A percentile compares a stretch with the other conserved stretches of the same genome.
These are phyloP conservation scores for Arctium lappa DNA, from an alignment of 129 eudicot species.

Conservation along the genomic window DNA sequence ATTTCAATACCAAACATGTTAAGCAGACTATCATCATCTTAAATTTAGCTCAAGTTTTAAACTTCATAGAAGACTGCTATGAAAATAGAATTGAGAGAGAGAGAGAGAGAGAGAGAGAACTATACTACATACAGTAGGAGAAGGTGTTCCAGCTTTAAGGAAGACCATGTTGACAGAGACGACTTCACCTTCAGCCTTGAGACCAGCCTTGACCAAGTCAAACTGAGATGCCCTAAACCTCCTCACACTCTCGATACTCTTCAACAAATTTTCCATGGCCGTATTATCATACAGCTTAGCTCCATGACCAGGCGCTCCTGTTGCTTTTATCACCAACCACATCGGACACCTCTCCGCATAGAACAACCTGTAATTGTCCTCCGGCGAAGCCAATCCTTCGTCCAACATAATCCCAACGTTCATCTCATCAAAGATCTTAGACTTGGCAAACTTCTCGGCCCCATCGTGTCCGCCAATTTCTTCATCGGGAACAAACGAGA, in stretches of 20 bases:
- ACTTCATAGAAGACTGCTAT: too few relatives aligned
- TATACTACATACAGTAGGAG: slow-evolving; percentile 65
- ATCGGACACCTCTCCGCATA: slow-evolving; percentile 80
- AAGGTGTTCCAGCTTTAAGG: slow-evolving; percentile 89
- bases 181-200: slow-evolving; percentile 81
- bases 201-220: slow-evolving; percentile 87
- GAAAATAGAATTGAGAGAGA: neutral
- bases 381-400: slow-evolving; percentile 82
- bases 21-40: too few relatives aligned
- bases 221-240: slow-evolving; percentile 91
- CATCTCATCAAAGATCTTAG: slow-evolving; percentile 61
- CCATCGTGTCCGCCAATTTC: slow-evolving; percentile 96
- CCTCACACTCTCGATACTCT: slow-evolving; percentile 88
- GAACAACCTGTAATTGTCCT: slow-evolving; percentile 55
- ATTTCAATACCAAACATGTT: too few relatives aligned
- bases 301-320: slow-evolving; percentile 91
- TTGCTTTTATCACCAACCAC: slow-evolving; percentile 84
- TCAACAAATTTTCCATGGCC: slow-evolving; percentile 85
- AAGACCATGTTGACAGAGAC: slow-evolving; percentile 79
- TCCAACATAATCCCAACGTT: slow-evolving; percentile 85
- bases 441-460: slow-evolving; percentile 57
- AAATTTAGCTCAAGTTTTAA: too few relatives aligned
- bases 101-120: neutral
- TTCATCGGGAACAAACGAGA: slow-evolving; percentile 90
- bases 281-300: slow-evolving; percentile 88